These are phyloP conservation scores for Syncephalastrum racemosum DNA, from an alignment of 371 early-diverging fungal genomes.

Conservation along the genomic window DNA sequence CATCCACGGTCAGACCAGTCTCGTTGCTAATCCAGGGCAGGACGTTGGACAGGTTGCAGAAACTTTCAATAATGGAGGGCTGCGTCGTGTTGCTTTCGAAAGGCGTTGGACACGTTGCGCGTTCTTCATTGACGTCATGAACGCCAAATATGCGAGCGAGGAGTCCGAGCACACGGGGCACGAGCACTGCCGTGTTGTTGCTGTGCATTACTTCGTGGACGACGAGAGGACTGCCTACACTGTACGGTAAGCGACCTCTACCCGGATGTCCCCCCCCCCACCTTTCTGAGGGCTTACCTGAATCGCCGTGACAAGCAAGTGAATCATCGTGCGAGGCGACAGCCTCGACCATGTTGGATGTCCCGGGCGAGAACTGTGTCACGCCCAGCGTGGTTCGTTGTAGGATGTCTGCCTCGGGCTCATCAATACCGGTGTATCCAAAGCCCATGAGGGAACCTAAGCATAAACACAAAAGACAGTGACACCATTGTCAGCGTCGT, in stretches of 20 bases:
- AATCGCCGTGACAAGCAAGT: slow-evolving; percentile 48
- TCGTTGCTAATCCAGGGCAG: slow-evolving; percentile 16
- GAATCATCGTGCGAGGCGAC: slow-evolving; percentile 16
- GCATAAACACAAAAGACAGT: not conserved
- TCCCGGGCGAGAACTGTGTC: slow-evolving; percentile 17
- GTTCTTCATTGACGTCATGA: slow-evolving; percentile 19
- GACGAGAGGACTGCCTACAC: slow-evolving; percentile 21
- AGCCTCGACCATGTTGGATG: slow-evolving; percentile 24
- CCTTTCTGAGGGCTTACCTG: slow-evolving; percentile 25
- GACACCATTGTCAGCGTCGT: not conserved
- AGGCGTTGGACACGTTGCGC: slow-evolving; percentile 33
- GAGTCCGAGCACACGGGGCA: slow-evolving; percentile 29
- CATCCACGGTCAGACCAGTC: slow-evolving; percentile 11
- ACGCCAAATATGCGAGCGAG: slow-evolving; percentile 45
- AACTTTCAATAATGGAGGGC: slow-evolving; percentile 17
- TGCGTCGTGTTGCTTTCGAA: not conserved
- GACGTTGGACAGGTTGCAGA: slow-evolving; percentile 15
- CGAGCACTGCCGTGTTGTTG: slow-evolving; percentile 1
- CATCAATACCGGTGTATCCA: slow-evolving; percentile 25
- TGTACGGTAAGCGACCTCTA: not conserved
- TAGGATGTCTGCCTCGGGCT: slow-evolving; percentile 20
- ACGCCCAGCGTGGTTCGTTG: slow-evolving; percentile 27
- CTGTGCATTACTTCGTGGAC: slow-evolving; percentile 6
- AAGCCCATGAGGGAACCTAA: slow-evolving; percentile 37
- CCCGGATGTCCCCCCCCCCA: no score